These are phyloP conservation scores for Echinosophora koreensis DNA, from an alignment of 306 rosid species.

Conservation along the genomic window DNA sequence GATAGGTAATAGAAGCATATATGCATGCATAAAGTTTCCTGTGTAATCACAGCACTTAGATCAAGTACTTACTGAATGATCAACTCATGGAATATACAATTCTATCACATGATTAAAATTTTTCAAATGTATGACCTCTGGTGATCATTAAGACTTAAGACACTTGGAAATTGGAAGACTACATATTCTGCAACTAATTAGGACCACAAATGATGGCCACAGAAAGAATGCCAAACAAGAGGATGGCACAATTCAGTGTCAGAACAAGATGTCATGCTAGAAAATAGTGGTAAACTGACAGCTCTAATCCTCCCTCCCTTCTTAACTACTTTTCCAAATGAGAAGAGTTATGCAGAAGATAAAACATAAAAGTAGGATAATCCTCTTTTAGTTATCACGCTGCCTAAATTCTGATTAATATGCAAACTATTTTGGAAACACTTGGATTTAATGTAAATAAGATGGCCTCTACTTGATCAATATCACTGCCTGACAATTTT, in stretches of 20 bases:
- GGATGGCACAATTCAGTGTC: constrained; percentile 20
- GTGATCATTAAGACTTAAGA: constrained; percentile 24
- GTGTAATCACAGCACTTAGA: background rate
- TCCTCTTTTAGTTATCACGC: constrained; percentile 30
- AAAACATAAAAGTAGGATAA: constrained; percentile 20
- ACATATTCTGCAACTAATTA: constrained; percentile 19
- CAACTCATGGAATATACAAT: constrained; percentile 1
- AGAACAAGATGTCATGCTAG: background rate
- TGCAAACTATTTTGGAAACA: constrained; percentile 9
- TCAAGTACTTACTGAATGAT: constrained; percentile 5
- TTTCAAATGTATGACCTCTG: background rate
- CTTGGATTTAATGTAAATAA: constrained; percentile 7
- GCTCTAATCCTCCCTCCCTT: constrained; percentile 26
- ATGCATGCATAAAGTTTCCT: constrained; percentile 25
- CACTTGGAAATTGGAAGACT: constrained; percentile 7
- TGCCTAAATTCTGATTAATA: background rate
- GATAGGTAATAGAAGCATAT: constrained; percentile 2
- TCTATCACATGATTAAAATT: background rate
- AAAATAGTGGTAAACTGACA: constrained; percentile 9
- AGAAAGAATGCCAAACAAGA: constrained; percentile 12
- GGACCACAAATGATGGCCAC: constrained; percentile 28
- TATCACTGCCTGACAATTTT: constrained; percentile 6
- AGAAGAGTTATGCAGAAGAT: constrained; percentile 38
- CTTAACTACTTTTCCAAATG: constrained; percentile 30
- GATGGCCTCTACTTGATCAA: constrained; percentile 4